Base-by-base conservation (phyloP, 2,329 filamentous ascomycete genomes). In the Pyrenochaeta sp. region DNA sequence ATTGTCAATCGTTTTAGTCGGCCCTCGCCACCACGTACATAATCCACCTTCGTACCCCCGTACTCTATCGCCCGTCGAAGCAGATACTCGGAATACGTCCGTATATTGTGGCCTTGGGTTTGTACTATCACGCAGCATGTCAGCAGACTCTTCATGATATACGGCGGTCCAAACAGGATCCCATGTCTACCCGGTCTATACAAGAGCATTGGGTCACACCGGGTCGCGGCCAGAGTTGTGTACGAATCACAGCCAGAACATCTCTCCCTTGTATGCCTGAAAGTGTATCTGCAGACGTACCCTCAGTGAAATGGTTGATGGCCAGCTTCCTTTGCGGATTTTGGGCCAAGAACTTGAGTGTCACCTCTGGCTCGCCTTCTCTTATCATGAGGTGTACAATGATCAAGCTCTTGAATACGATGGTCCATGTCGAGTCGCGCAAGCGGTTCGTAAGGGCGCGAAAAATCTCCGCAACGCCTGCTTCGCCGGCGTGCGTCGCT, bases 371-470 rank as follows among this genome's bases (percentile, higher is more conserved):
- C 60, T 93, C 89, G 48, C 95, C 95, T 79, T 99, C 95, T 64
- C 95, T 87, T 73, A 99, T 95, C 95, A 99, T 98, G 57, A 98
- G 81, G 76, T 99, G 95, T 41, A 96, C 87, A 43, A 96, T 95
- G 68, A 98, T 97, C 64, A 99, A 82, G 67, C 92, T 89, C 82
- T 99, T 99, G 87, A 97, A 97, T 61, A 97, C 94, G 52, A 98
- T 92, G n/a, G 95, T 99, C 95, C 95, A 99, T 82, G 95, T 97
- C 64, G 94, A 94, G 76, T 99, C 95, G 74, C 92, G 89, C 63
- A 99, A 79, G 46, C 95, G 87, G 74, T 92, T 87, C 73, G 96
- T 92, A 49, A 99, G 82, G 36, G 92, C 91, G 56, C 95, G 89
- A 76, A 99, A 98, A 71, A 99, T 91, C 79, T 99, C 95, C 55